Percentiles rank a stretch among this genome's conserved stretches.
These are phyloP conservation scores for Discostella stelligera DNA, from an alignment of 352 stramenopile species.

Conservation along the genomic window DNA sequence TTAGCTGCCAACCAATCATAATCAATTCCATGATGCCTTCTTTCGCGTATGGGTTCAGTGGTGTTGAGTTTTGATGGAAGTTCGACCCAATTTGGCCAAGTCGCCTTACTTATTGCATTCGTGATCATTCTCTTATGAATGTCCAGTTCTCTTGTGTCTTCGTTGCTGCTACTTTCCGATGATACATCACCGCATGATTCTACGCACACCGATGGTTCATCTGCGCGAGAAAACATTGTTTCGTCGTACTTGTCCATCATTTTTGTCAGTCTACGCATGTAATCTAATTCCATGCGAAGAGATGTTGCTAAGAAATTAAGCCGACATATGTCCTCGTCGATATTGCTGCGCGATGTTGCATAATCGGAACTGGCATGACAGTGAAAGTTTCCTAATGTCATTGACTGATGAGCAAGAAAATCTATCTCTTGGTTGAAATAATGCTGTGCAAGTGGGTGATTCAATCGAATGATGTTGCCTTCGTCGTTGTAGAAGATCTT, in stretches of 20 bases:
- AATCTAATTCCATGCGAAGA: slow-evolving; percentile 38
- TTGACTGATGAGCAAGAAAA: slow-evolving; percentile 28
- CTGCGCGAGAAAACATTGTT: background rate
- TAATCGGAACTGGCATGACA: background rate
- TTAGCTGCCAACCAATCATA: slow-evolving; percentile 16
- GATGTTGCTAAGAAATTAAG: slow-evolving; percentile 28
- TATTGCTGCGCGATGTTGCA: background rate
- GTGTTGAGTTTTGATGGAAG: background rate
- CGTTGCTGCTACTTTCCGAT: slow-evolving; percentile 1
- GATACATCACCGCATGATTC: slow-evolving; percentile 3
- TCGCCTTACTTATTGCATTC: slow-evolving; percentile 21
- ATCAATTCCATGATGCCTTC: background rate
- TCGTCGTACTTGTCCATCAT: slow-evolving; percentile 7
- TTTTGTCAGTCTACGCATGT: slow-evolving; percentile 10
- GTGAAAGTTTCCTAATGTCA: slow-evolving; percentile 32
- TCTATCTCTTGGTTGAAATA: slow-evolving; percentile 33
- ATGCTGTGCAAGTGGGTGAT: slow-evolving; percentile 16
- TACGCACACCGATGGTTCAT: background rate
- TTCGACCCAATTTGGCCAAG: slow-evolving; percentile 14
- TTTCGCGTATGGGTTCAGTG: background rate
- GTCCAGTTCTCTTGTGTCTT: slow-evolving; percentile 1
- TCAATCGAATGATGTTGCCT: background rate
- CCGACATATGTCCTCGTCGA: slow-evolving; percentile 15
- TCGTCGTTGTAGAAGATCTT: background rate
- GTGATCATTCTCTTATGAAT: background rate